Evolutionary conservation across 768 basidiomycete species (phyloP).

Genomic region (Leccinum boreale): DNA sequence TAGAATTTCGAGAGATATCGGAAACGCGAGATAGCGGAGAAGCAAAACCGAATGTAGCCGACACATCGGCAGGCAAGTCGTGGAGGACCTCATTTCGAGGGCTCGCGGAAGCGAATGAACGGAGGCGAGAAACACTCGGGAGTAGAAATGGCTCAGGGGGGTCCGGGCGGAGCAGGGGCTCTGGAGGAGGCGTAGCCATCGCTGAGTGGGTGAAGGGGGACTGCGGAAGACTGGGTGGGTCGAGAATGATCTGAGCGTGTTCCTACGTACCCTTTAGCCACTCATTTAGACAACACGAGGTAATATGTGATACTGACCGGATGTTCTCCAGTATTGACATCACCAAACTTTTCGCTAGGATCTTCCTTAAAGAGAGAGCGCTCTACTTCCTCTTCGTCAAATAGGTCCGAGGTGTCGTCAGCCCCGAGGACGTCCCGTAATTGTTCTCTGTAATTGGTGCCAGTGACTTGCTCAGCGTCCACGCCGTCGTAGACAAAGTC

Average conservation of each 20-base stretch:
- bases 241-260: constrained; percentile 36
- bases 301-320: constrained; percentile 30
- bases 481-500: constrained; percentile 73
- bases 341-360: constrained; percentile 30
- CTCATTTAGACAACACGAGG: constrained; percentile 16
- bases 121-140: constrained; percentile 75
- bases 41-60: constrained; percentile 42
- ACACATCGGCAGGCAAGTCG: constrained; percentile 42
- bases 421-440: constrained; percentile 70
- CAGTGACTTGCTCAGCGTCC: constrained; percentile 47
- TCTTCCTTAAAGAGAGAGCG: constrained; percentile 42
- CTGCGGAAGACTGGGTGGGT: constrained; percentile 39
- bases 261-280: constrained; percentile 29
- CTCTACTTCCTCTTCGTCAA: constrained; percentile 45
- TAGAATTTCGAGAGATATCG: constrained; percentile 67
- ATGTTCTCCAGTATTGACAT: constrained; percentile 17
- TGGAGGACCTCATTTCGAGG: constrained; percentile 42
- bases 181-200: constrained; percentile 38
- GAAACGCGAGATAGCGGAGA: constrained; percentile 65
- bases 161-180: not conserved
- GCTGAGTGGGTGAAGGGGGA: constrained; percentile 33
- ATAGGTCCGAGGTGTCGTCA: constrained; percentile 52
- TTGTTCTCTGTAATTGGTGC: constrained; percentile 60
- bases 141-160: constrained; percentile 58
- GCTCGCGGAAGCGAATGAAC: constrained; percentile 58